Percentiles rank a stretch among this genome's conserved stretches.
Conservation (phyloP, 1,139 yeast genomes). For the Debaryomyces udenii region DNA sequence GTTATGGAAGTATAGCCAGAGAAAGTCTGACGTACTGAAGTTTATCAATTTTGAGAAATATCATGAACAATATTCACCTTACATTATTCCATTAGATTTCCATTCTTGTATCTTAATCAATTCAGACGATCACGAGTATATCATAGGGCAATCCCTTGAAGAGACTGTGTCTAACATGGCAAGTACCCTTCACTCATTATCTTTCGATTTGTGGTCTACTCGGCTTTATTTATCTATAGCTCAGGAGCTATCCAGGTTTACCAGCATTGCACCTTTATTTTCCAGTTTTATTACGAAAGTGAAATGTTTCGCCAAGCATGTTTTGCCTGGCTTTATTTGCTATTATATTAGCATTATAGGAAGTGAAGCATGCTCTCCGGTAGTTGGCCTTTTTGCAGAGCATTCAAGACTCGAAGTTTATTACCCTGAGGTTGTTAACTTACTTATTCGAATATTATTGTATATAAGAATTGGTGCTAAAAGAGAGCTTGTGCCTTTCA, state of each 20-base stretch:
- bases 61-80: constrained; percentile 17
- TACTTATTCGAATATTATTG: constrained; percentile 43
- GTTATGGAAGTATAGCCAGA: constrained; percentile 22
- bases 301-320: constrained; percentile 24
- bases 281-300: constrained; percentile 28
- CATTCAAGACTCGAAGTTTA: constrained; percentile 14
- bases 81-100: constrained; percentile 35
- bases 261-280: constrained; percentile 28
- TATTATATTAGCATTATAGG: constrained; percentile 23
- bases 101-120: constrained; percentile 36
- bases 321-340: constrained; percentile 30
- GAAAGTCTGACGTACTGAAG: constrained; percentile 19
- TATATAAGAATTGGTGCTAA: constrained; percentile 50
- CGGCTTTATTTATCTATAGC: constrained; percentile 37
- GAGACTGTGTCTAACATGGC: constrained; percentile 18
- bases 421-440: constrained; percentile 19
- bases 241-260: constrained; percentile 30
- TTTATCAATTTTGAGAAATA: constrained; percentile 22
- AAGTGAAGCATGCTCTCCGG: constrained; percentile 14
- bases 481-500: constrained; percentile 33
- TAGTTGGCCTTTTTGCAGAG: constrained; percentile 16
- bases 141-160: constrained; percentile 18
- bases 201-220: constrained; percentile 32
- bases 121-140: constrained; percentile 21
- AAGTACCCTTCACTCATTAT: constrained; percentile 5